A percentile compares a stretch with the other conserved stretches of the same genome.
Evolutionary conservation across 129 eudicot genomes (phyloP).

Genomic region (Saussurea involucrata): DNA sequence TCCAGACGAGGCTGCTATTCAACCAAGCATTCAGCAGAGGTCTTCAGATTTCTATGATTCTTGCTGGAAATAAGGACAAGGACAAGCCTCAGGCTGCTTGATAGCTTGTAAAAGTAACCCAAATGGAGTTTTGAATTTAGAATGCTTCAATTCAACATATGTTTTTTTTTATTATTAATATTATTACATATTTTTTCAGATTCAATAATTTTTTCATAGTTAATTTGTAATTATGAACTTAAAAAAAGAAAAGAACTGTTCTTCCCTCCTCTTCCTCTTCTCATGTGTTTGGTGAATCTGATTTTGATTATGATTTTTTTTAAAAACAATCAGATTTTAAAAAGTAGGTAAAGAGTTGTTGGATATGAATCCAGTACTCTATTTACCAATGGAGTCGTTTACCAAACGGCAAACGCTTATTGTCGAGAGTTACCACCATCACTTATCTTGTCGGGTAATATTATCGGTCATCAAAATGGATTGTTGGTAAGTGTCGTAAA

Average conservation of each 20-base stretch:
- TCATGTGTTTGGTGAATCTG: not conserved
- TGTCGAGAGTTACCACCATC: too few relatives aligned
- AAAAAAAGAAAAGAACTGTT: not conserved
- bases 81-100: constrained; percentile 19
- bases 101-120: constrained; percentile 13
- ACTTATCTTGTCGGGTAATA: too few relatives aligned
- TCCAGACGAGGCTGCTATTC: constrained; percentile 79
- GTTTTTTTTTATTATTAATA: not conserved
- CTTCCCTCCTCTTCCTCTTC: not conserved
- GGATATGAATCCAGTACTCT: not conserved
- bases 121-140: constrained; percentile 20
- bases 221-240: constrained; percentile 23
- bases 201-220: constrained; percentile 1
- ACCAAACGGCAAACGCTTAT: too few relatives aligned
- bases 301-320: too few relatives aligned
- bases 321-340: not conserved
- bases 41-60: constrained; percentile 97
- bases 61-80: constrained; percentile 75
- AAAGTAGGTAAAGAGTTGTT: not conserved
- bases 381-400: too few relatives aligned
- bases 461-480: too few relatives aligned
- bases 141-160: constrained; percentile 2
- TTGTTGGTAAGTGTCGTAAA: too few relatives aligned
- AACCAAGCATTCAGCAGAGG: constrained; percentile 98
- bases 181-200: not conserved